Evolutionary conservation across 2,329 filamentous ascomycete species (phyloP), one percentile per base, ranked within the genome.

Genomic region (Dothiorella sarmentorum): DNA sequence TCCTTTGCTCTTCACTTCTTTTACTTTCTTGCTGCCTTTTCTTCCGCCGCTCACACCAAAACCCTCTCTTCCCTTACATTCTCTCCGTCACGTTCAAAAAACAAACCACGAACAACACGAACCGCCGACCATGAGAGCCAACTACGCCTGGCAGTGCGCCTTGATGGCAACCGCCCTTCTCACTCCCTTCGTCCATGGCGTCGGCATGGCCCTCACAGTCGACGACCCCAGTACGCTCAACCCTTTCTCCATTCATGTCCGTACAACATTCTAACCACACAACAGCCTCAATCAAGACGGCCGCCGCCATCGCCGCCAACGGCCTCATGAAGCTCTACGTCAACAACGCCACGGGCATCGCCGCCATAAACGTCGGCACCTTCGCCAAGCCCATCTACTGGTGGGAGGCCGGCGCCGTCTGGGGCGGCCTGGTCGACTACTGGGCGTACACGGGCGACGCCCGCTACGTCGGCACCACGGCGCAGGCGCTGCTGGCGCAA

Each of bases 401-500:
- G 73, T 76, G 73, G 73, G 72, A 75, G 63, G 70, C 68, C 27
- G 73, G 73, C 40, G 73, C 72, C 56, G 72, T 75, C 67, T 75
- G 70, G 62, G 69, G 65, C 51, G 66, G 68, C 13, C 63, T 75
- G 44, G 68, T 76, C 56, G 72, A 76, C 57, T 76, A 75, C 65
- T 75, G 72, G 73, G 70, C 73, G 58, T 75, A 75, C 61, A 75
- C 73, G 2, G 73, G 73, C 52, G 72, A 75, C 61, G 64, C 68
- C 42, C 64, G 66, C 51, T 75, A 73, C 62, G 74, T 74, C 60
- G 61, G 60, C 29, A 73, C 73, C 45, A 73, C 68, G 4, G 61
- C 60, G 5, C 70, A 73, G 61, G 91, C 83, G 7, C 79, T 96
- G 64, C 79, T 91, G 45, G 85, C 83, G 69, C 91, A 96, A 71